Base-by-base conservation (phyloP, 106 monocot species). In the Dioscorea zingiberensis region DNA sequence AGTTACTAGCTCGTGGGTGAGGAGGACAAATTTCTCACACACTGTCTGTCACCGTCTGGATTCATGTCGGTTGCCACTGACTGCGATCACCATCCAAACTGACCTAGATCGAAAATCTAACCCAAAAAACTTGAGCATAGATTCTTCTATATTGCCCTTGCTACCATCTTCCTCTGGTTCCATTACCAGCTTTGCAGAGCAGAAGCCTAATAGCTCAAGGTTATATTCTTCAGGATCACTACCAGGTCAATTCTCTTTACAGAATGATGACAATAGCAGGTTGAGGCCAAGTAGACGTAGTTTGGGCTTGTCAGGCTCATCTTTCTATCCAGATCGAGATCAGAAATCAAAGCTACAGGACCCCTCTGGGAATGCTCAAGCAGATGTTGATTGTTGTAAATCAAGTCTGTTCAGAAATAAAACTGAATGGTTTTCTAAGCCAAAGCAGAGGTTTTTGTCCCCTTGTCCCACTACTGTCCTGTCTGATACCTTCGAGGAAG, bases 401-500 rank as follows among this genome's bases (percentile, higher is more conserved):
- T 56, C 78, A 3, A 23, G 27, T n/a, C 14, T 44, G 13, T 47
- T 47, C 44, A 2, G 48, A 26, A 8, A 27, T 55, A 16, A 55
- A 32, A 60, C 27, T 12, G 48, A 64, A 51, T 23, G 24, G 54
- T 66, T 69, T 16, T 46, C 62, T 2, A 80, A 71, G 57, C 75
- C 73, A 16, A 85, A 69, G 55, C 73, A 58, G 62, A 76, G 79
- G 47, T 75, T 72, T 18, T 13, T 55, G 19, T 77, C 77, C 18
- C 77, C 81, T 46, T 28, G 74, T 21, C 81, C 85, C 0, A 30
- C 70, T 25, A 73, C 46, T 3, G n/a, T 57, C 27, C 64, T 78
- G 26, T 79, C 81, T 1, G 78, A 81, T 70, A 63, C 21, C 21
- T 89, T 89, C 44, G 76, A 78, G 53, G 84, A 84, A 67, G 84